These are phyloP conservation scores for Santalum album DNA, from an alignment of 164 flowering plant species.

Conservation along the genomic window DNA sequence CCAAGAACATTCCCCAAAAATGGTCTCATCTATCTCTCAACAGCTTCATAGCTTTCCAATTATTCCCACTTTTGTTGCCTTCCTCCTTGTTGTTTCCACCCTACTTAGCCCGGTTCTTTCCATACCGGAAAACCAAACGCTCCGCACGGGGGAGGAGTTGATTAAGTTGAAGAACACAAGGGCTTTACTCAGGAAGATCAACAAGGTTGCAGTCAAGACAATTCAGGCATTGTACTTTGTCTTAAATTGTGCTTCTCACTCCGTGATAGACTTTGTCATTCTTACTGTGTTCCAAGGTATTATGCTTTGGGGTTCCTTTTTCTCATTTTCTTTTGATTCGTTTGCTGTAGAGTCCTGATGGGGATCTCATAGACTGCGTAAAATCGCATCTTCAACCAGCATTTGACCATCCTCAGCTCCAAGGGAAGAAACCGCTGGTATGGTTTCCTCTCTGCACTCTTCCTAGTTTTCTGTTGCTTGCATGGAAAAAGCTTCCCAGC, in stretches of 20 bases:
- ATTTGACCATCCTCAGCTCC: conserved; percentile 89
- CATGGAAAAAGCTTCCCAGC: too few relatives aligned
- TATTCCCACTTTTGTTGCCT: conserved; percentile 24
- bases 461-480: too few relatives aligned
- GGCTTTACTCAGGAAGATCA: conserved; percentile 41
- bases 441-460: background rate
- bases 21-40: conserved; percentile 20
- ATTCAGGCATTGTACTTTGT: conserved; percentile 34
- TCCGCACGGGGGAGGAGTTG: conserved; percentile 29
- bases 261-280: too few relatives aligned
- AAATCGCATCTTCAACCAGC: conserved; percentile 85
- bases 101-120: conserved; percentile 19
- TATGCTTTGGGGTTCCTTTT: conserved; percentile 12
- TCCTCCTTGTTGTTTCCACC: too few relatives aligned
- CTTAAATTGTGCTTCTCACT: conserved; percentile 3
- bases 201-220: conserved; percentile 57
- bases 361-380: conserved; percentile 91
- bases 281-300: too few relatives aligned
- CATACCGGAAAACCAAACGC: conserved; percentile 26
- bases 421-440: conserved; percentile 83
- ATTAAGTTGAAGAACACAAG: conserved; percentile 28
- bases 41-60: conserved; percentile 4
- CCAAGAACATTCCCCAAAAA: conserved; percentile 17
- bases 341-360: conserved; percentile 78
- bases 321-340: background rate